phyloP scores from a whole-genome alignment of 2,329 filamentous ascomycete species.

The Colletotrichum sp. region DNA sequence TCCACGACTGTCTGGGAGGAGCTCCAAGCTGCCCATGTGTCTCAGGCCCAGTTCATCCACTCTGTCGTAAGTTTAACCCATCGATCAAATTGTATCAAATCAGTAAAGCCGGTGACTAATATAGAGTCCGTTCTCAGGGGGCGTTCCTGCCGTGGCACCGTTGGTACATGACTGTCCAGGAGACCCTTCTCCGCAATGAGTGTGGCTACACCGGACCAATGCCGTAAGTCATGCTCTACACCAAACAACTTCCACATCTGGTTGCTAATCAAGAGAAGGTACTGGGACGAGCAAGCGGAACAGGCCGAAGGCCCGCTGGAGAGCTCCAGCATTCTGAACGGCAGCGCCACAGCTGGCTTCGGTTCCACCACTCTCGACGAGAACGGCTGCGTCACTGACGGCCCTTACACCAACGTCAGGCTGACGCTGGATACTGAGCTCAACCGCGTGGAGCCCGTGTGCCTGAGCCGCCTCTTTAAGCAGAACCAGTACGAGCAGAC shows the following conservation, averaged over 20 bases:
- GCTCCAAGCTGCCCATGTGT: constrained; percentile 9
- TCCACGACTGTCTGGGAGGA: constrained; percentile 16
- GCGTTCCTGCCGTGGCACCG: constrained; percentile 41
- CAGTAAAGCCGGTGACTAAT: not conserved
- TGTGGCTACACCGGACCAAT: constrained; percentile 36
- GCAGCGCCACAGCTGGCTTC: constrained; percentile 31
- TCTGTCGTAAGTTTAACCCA: not conserved
- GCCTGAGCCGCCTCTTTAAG: not conserved
- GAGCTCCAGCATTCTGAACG: constrained; percentile 32
- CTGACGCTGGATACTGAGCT: not conserved
- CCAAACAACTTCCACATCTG: not conserved
- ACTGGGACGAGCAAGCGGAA: constrained; percentile 17
- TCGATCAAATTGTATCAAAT: not conserved
- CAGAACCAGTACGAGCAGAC: constrained; percentile 1
- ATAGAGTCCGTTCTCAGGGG: not conserved
- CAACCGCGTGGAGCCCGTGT: not conserved
- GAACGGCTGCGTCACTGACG: constrained; percentile 25
- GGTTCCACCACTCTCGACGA: constrained; percentile 26
- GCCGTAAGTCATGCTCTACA: constrained; percentile 34
- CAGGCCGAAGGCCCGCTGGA: not conserved
- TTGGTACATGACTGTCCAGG: constrained; percentile 34
- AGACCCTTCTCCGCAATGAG: constrained; percentile 30
- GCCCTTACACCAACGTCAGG: constrained; percentile 24
- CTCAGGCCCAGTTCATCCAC: constrained; percentile 18
- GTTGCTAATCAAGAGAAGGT: not conserved